These are phyloP conservation scores for Fusarium sublunatum DNA, from an alignment of 2,329 filamentous ascomycete species.

Conservation along the genomic window DNA sequence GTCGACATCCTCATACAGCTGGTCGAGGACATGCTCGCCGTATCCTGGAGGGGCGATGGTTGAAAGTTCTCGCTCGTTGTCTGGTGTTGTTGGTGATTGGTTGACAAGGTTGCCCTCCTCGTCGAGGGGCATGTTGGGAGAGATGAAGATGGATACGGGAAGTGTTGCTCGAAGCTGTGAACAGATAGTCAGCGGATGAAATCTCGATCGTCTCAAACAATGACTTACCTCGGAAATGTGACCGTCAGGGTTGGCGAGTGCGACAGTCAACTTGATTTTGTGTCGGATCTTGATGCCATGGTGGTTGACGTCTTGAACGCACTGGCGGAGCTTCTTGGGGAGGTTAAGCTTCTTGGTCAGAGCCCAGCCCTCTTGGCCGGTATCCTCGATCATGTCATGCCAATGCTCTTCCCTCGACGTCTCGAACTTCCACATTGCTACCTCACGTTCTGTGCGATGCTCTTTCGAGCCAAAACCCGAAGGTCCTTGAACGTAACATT, in stretches of 20 bases:
- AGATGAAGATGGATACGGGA: slow-evolving; percentile 94
- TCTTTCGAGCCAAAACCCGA: slow-evolving; percentile 62
- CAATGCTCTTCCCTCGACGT: slow-evolving; percentile 71
- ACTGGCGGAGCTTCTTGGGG: slow-evolving; percentile 83
- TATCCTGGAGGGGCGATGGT: slow-evolving; percentile 90
- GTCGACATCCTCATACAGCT: slow-evolving; percentile 89
- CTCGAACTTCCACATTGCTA: slow-evolving; percentile 68
- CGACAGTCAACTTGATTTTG: slow-evolving; percentile 90
- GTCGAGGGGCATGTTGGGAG: slow-evolving; percentile 88
- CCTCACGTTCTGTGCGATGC: slow-evolving; percentile 72
- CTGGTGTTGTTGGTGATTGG: slow-evolving; percentile 61
- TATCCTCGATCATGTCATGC: slow-evolving; percentile 75
- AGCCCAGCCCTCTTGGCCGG: slow-evolving; percentile 73
- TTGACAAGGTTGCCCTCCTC: slow-evolving; percentile 84
- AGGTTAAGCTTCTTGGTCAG: slow-evolving; percentile 73
- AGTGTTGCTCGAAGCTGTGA: slow-evolving; percentile 83
- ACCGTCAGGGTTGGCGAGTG: slow-evolving; percentile 93
- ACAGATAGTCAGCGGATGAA: slow-evolving; percentile 16
- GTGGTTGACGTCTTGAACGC: slow-evolving; percentile 89
- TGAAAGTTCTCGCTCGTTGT: slow-evolving; percentile 63
- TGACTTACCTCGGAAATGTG: slow-evolving; percentile 84
- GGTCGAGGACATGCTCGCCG: slow-evolving; percentile 88
- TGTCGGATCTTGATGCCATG: slow-evolving; percentile 92
- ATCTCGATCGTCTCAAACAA: background rate
- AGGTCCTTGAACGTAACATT: slow-evolving; percentile 66